Evolutionary conservation across 2,329 filamentous ascomycete genomes (phyloP), one percentile per base, ranked within the genome.

Genomic region (Talaromyces sp.): DNA sequence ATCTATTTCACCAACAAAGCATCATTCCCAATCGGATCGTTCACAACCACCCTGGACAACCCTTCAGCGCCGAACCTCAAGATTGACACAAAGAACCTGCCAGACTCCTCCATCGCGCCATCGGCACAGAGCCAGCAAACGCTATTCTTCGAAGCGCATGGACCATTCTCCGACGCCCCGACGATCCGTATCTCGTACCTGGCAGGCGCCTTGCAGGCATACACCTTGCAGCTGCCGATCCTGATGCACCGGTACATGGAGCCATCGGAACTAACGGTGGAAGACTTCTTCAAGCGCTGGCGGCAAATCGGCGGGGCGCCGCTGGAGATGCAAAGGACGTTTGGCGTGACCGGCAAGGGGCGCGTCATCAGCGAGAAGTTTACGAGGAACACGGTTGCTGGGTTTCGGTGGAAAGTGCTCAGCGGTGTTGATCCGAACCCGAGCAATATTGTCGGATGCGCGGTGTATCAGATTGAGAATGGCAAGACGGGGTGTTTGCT

Each of bases 281-380:
- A 99, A 57, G 94, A 99, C 72, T 99, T 97, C 77, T 99, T 99
- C 84, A 97, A 95, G 81, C 84, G 95, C 56, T 99, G 94, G 94
- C 95, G 96, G 81, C 94, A 99, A 77, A 97, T 99, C 68, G 94
- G 94, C 12, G 91, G 90, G 5, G 85, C 86, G 1, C 88, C 92
- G 1, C 85, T 95, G 31, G 95, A 99, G 75, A 88, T 90, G 0
- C 94, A 99, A 73, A 84, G 84, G 54, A 91, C 97, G 32, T 95
- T 99, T 74, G 86, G 88, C 0, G 73, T 93, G 11, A 76, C 79
- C 1, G 82, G 81, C 29, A 81, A 83, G 59, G 81, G 80, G 17
- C 80, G 84, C 61, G 87, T 88, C 64, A 84, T 95, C 63, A 89
- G 83, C 62, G 85, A 89, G 61, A 77, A 79, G 2, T 92, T 90